A percentile compares a stretch with the other conserved stretches of the same genome.
These are phyloP conservation scores for Acer saccharum DNA, from an alignment of 345 rosid genomes.

Conservation along the genomic window DNA sequence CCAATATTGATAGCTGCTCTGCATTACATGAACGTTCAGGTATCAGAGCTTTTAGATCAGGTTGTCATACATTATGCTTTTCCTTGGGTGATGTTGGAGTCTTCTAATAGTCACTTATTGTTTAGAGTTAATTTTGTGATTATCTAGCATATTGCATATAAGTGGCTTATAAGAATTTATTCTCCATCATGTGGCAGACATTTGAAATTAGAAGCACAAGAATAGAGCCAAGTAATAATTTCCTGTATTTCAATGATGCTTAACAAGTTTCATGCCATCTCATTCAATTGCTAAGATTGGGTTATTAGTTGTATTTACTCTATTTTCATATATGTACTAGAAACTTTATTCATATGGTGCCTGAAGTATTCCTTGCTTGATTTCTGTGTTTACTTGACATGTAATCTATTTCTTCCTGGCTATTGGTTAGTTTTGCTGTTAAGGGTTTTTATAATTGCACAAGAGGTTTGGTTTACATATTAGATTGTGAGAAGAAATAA, in stretches of 20 bases:
- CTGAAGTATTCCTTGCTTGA: neutral
- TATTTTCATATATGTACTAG: neutral
- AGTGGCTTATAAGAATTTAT: neutral
- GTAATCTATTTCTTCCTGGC: neutral
- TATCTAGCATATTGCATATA: neutral
- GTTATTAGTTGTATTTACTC: neutral
- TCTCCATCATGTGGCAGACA: neutral
- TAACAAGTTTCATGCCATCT: neutral
- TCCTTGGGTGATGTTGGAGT: neutral
- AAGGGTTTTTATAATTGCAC: too few relatives aligned
- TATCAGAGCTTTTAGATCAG: constrained; percentile 22
- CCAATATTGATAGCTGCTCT: constrained; percentile 75
- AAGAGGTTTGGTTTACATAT: too few relatives aligned
- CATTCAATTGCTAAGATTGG: neutral
- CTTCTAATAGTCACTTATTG: neutral
- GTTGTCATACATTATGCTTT: neutral
- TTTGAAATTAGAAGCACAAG: neutral
- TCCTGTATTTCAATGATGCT: neutral
- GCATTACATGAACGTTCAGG: constrained; percentile 86
- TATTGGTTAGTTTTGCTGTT: too few relatives aligned
- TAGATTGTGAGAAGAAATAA: too few relatives aligned
- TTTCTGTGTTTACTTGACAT: neutral
- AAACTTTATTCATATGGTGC: neutral
- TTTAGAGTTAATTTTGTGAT: neutral
- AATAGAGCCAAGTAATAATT: neutral